Base-by-base conservation (phyloP, 768 basidiomycete species). In the Mycena maculata region DNA sequence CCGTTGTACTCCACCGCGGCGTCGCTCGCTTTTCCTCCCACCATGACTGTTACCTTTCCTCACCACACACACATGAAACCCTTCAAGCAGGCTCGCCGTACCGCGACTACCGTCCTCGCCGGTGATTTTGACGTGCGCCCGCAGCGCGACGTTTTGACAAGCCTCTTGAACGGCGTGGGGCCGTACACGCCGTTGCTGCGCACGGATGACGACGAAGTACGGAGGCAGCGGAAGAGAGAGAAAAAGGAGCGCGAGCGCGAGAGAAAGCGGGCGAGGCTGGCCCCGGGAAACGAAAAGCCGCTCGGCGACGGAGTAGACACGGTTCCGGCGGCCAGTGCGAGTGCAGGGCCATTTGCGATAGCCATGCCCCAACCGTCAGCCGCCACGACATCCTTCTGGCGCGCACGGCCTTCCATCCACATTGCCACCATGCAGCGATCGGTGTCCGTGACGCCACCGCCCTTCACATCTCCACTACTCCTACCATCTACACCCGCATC, bases 61-160 rank as follows among this genome's bases (percentile, higher is more conserved):
- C 78, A 69, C 48, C 70, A 74, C 47, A 68, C 78, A 41, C 77
- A 76, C 54, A 72, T 74, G 63, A 76, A 80, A 60, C 76, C 79
- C 7, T 71, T 73, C 56, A 86, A 85, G 73, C 84, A 78, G 58
- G 76, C 76, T 30, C 80, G 86, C 22, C 90, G 93, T 64, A 90
- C 86, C 52, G 93, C 93, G 47, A 94, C 93, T 10, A 76, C 88
- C 11, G 90, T 94, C 44, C 86, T 93, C 78, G 88, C 92, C 0
- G 93, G 93, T 71, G 80, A 84, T 75, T 93, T 92, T 77, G 93
- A 94, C 80, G 76, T 83, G 7, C 84, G 84, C 22, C 88, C 90
- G 0, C 74, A 84, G 39, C 86, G 93, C 75, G 92, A 94, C 79
- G 91, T 91, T 68, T 83, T 94, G 70, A 94, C 93, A 16, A 92